Percentiles rank a stretch among this genome's conserved stretches.
Conservation (phyloP, 768 basidiomycete genomes). For the Cyclocybe aegerita region DNA sequence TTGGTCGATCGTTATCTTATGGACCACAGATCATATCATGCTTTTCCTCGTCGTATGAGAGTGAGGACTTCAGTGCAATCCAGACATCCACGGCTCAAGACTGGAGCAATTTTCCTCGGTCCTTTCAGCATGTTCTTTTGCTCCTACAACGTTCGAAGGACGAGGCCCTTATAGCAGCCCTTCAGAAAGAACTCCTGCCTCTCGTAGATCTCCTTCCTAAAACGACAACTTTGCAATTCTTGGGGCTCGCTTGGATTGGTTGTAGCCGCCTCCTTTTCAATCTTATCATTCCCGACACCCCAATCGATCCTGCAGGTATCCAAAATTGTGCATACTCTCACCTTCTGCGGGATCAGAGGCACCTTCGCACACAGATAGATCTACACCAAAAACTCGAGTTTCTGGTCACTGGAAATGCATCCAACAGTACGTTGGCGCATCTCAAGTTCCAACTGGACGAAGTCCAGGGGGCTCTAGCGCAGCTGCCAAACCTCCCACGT, state of each 20-base stretch:
- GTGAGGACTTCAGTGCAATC: constrained; percentile 17
- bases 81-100: background rate
- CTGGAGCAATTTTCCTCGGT: constrained; percentile 1
- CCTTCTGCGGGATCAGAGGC: constrained; percentile 36
- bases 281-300: constrained; percentile 78
- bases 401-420: constrained; percentile 52
- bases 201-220: constrained; percentile 7
- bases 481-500: constrained; percentile 26
- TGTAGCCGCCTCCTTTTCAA: constrained; percentile 60
- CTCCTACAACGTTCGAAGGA: constrained; percentile 32
- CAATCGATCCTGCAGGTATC: constrained; percentile 83
- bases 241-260: constrained; percentile 54
- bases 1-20: background rate
- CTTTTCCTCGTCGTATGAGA: constrained; percentile 41
- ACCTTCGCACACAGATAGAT: constrained; percentile 45
- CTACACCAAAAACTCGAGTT: constrained; percentile 58
- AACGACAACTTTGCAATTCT: constrained; percentile 16
- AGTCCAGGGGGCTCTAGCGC: constrained; percentile 24
- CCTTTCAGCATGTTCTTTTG: constrained; percentile 18
- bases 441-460: constrained; percentile 37
- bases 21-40: constrained; percentile 39
- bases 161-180: constrained; percentile 32
- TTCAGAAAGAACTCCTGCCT: constrained; percentile 28
- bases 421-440: constrained; percentile 47
- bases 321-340: constrained; percentile 46